Evolutionary conservation across 257 asterid species (phyloP), one percentile per base, ranked within the genome.

Genomic region (Ajuga chamaepitys): DNA sequence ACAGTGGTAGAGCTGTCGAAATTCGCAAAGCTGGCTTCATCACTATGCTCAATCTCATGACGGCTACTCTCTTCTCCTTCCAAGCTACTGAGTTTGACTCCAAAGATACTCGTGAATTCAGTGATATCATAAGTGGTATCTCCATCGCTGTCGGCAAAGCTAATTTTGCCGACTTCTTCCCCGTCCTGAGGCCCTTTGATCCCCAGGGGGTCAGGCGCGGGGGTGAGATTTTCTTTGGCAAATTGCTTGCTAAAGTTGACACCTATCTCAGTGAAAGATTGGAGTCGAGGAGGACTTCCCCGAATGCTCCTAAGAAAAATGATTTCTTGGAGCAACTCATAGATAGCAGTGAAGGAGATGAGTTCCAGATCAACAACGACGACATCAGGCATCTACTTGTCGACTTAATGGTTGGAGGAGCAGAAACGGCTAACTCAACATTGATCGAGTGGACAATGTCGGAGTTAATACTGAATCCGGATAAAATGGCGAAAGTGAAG

Each of bases 161-260:
- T 3, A 82, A 79, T 57, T 5, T 79, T 6, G 70, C 78, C 0
- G 87, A 82, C 22, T 65, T 12, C 55, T 76, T 82, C 35, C 81
- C 82, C 0, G 5, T 71, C 16, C 68, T 82, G 0, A 45, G 56
- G 10, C 42, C 51, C 34, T 20, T 82, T 11, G 88, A 82, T 54
- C 64, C 67, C 7, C 85, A 79, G 57, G 78, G 81, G 7, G 40
- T 72, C 8, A 68, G 56, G 64, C 58, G 75, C 2, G 32, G 12
- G 54, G 67, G 74, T 0, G 71, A 54, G 7, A 1, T 10, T 4
- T 40, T 5, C 13, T 42, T 66, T 9, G 81, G 74, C 0, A 55
- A 47, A 53, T 3, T 76, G 56, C 69, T 76, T 9, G 51, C 2
- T 2, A 16, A 37, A 16, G 48, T 70, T 9, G 76, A 59, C 24